These are phyloP conservation scores for Mucor sp. DNA, from an alignment of 371 early-diverging fungal genomes.

Conservation along the genomic window DNA sequence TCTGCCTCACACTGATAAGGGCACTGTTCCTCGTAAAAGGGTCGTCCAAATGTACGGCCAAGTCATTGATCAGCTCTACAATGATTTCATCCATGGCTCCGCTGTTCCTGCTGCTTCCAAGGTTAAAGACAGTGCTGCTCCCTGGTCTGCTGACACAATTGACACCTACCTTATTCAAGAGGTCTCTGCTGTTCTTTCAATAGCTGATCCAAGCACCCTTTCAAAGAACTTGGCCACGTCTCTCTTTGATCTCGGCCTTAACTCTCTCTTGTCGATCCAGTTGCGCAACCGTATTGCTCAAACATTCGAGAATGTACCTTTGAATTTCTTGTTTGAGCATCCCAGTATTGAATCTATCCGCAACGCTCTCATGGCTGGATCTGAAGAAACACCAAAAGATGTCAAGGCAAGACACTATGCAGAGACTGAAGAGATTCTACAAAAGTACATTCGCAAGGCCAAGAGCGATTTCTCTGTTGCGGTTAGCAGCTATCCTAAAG, in stretches of 20 bases:
- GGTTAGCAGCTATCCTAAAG: neutral
- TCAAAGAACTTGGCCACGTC: conserved; percentile 9
- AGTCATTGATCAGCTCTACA: conserved; percentile 27
- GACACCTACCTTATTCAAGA: conserved; percentile 1
- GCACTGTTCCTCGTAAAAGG: conserved; percentile 23
- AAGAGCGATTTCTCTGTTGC: conserved; percentile 10
- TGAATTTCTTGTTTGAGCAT: conserved; percentile 34
- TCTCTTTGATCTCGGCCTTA: conserved; percentile 32
- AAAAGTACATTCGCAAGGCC: conserved; percentile 23
- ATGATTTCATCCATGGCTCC: conserved; percentile 8
- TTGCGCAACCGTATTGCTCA: conserved; percentile 27
- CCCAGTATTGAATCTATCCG: conserved; percentile 20
- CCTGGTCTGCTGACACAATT: neutral
- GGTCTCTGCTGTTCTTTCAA: conserved; percentile 16
- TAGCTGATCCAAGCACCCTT: neutral
- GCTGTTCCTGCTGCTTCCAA: neutral
- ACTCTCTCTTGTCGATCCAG: conserved; percentile 27
- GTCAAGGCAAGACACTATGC: neutral
- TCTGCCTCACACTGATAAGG: conserved; percentile 34
- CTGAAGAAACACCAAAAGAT: neutral
- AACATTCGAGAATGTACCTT: conserved; percentile 23
- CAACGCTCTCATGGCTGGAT: neutral
- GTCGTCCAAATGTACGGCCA: conserved; percentile 2
- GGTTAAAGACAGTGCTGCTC: neutral
- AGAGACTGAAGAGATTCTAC: conserved; percentile 2